Conservation (phyloP, 2,329 filamentous ascomycete species). For the Diplodia scrobiculata region DNA sequence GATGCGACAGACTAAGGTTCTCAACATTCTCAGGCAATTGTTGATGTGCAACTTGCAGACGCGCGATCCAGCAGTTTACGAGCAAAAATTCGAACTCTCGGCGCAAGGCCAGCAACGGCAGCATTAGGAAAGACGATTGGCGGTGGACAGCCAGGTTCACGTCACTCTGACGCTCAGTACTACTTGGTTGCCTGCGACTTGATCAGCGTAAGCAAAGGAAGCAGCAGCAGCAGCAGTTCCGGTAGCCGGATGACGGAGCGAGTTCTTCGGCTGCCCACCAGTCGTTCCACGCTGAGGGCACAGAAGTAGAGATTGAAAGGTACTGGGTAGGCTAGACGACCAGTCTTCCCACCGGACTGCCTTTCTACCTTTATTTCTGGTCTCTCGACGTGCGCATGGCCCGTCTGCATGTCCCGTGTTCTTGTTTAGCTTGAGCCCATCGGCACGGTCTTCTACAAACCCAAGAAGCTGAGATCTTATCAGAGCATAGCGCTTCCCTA, state of each 20-base stretch:
- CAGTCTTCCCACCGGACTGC: background rate
- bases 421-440: background rate
- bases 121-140: slow-evolving; percentile 8
- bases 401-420: slow-evolving; percentile 6
- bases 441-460: background rate
- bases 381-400: background rate
- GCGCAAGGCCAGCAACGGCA: background rate
- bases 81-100: slow-evolving; percentile 14
- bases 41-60: slow-evolving; percentile 9
- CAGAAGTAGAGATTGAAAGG: background rate
- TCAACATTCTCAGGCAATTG: slow-evolving; percentile 10
- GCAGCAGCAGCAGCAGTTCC: slow-evolving; percentile 11
- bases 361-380: background rate
- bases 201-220: background rate
- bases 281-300: background rate
- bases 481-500: background rate
- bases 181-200: slow-evolving; percentile 11
- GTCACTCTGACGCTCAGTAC: slow-evolving; percentile 12
- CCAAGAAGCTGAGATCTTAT: background rate
- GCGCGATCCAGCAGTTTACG: slow-evolving; percentile 17
- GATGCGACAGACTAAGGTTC: background rate
- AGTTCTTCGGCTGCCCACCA: background rate
- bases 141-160: background rate
- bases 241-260: slow-evolving; percentile 18
- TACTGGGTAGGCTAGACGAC: background rate